Evolutionary conservation across 371 early-diverging fungal genomes (phyloP).

Genomic region (Mucor velutinosus): DNA sequence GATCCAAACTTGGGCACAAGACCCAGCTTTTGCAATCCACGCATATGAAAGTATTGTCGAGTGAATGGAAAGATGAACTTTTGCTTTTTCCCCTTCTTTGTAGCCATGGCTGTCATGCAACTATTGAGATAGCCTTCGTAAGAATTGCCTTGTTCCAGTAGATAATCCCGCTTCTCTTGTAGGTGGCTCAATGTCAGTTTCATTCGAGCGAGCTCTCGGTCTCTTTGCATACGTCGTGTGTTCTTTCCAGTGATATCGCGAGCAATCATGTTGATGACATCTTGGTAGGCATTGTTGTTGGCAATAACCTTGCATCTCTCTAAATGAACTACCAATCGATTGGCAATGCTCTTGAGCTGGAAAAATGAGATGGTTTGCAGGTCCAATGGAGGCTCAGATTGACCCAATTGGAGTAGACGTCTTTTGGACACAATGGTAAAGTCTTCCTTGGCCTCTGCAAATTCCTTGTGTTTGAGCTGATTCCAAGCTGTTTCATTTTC

Average conservation of each 20-base stretch:
- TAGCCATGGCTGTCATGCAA: constrained; percentile 86
- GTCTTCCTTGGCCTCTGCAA: constrained; percentile 21
- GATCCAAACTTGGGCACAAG: constrained; percentile 96
- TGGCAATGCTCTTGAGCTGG: constrained; percentile 40
- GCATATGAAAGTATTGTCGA: constrained; percentile 91
- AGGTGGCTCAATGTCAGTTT: constrained; percentile 80
- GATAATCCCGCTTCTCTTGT: constrained; percentile 77
- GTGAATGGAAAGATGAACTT: constrained; percentile 86
- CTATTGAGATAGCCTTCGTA: constrained; percentile 89
- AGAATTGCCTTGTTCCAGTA: constrained; percentile 82
- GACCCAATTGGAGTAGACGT: constrained; percentile 35
- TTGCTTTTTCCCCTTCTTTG: constrained; percentile 76
- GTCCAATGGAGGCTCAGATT: constrained; percentile 35
- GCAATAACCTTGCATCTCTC: constrained; percentile 41
- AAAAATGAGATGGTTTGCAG: constrained; percentile 35
- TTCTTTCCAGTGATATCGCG: constrained; percentile 93
- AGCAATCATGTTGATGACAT: constrained; percentile 90
- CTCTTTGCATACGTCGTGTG: constrained; percentile 77
- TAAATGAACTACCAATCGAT: constrained; percentile 36
- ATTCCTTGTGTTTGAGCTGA: constrained; percentile 56
- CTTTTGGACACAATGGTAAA: constrained; percentile 25
- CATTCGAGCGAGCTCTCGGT: constrained; percentile 73
- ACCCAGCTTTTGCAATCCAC: constrained; percentile 82
- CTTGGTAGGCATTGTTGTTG: constrained; percentile 67
- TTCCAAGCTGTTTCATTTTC: constrained; percentile 76